A percentile compares a stretch with the other conserved stretches of the same genome.
Evolutionary conservation across 2,329 filamentous ascomycete species (phyloP).

Genomic region (Aspergillus sclerotialis): DNA sequence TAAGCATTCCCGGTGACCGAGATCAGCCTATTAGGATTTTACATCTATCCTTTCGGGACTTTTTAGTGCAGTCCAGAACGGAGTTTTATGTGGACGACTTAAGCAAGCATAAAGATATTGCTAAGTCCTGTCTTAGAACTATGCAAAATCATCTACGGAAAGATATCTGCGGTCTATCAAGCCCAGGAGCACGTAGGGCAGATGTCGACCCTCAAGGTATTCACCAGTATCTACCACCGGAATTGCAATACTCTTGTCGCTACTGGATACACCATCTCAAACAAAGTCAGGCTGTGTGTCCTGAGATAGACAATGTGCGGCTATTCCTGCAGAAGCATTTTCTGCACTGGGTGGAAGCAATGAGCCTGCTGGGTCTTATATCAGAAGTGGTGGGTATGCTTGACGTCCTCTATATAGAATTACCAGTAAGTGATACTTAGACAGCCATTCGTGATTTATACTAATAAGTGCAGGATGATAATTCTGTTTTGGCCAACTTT

Average conservation of each 20-base stretch:
- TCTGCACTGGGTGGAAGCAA: no score
- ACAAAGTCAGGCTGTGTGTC: slow-evolving; percentile 7
- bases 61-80: slow-evolving; percentile 17
- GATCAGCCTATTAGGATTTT: slow-evolving; percentile 11
- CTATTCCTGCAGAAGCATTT: no score
- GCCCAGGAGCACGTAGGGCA: slow-evolving; percentile 1
- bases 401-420: no score
- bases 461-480: no score
- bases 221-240: slow-evolving; percentile 9
- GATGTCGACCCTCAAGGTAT: slow-evolving; percentile 8
- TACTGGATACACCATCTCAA: slow-evolving; percentile 20
- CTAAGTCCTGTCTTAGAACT: slow-evolving; percentile 16
- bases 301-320: no score
- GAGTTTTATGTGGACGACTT: slow-evolving; percentile 26
- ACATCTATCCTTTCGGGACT: slow-evolving; percentile 27
- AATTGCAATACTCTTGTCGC: slow-evolving; percentile 18
- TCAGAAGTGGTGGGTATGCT: no score
- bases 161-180: slow-evolving; percentile 11
- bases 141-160: slow-evolving; percentile 7
- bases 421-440: no score
- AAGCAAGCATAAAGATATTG: slow-evolving; percentile 20
- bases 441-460: no score
- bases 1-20: slow-evolving; percentile 7
- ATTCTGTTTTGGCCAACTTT: no score
- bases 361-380: no score